Evolutionary conservation across 805 yeast genomes (phyloP).

Genomic region (Wickerhamomyces bovis): DNA sequence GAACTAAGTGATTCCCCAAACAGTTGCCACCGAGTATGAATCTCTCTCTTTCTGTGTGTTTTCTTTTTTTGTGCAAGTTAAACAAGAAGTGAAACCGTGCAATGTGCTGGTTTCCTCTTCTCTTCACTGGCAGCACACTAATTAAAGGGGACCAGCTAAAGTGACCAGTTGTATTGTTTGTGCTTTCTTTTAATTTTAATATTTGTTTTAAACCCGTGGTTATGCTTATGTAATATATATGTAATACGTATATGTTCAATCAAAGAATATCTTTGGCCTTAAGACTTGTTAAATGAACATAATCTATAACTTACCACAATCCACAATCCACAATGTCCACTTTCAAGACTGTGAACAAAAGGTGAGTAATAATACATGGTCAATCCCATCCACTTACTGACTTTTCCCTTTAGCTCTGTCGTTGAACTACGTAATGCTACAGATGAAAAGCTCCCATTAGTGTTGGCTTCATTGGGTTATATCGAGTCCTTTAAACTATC

Average conservation of each 20-base stretch:
- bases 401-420: conserved; percentile 11
- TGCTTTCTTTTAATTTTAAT: no score
- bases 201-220: no score
- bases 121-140: background rate
- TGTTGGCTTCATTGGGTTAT: conserved; percentile 29
- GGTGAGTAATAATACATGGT: conserved; percentile 10
- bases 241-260: no score
- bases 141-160: no score
- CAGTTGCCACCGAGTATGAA: background rate
- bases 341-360: conserved; percentile 12
- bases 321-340: conserved; percentile 6
- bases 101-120: background rate
- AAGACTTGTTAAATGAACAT: no score
- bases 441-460: conserved; percentile 11
- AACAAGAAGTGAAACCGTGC: background rate
- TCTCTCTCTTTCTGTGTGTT: no score
- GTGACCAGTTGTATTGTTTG: no score
- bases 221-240: no score
- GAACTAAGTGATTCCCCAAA: background rate
- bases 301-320: no score
- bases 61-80: background rate
- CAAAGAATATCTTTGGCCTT: no score
- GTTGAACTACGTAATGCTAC: conserved; percentile 11
- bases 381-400: conserved; percentile 3
- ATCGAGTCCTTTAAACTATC: conserved; percentile 33